These are phyloP conservation scores for Aspergillaceae sp. DNA, from an alignment of 2,329 filamentous ascomycete species.

Conservation along the genomic window DNA sequence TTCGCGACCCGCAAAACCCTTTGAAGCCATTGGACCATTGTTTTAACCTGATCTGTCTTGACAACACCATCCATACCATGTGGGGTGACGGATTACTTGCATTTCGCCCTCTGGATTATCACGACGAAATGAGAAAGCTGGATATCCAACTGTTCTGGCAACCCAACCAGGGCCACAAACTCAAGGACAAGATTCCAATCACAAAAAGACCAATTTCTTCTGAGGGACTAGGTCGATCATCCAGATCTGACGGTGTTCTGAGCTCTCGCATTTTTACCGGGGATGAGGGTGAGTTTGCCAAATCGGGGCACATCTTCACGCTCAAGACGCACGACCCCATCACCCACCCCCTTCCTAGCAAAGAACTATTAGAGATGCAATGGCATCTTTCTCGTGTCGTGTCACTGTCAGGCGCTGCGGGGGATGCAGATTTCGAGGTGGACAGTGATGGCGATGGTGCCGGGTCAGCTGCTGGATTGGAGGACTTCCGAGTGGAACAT, in stretches of 20 bases:
- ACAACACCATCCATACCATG: neutral
- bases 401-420: neutral
- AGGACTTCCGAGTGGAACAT: too few species aligned
- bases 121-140: neutral
- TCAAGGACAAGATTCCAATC: too few species aligned
- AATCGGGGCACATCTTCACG: neutral
- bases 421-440: neutral
- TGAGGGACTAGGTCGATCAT: neutral
- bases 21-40: neutral
- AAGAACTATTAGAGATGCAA: conserved; percentile 1
- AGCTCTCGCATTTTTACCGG: too few species aligned
- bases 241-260: too few species aligned
- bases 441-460: neutral
- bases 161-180: too few species aligned
- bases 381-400: conserved; percentile 1
- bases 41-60: neutral
- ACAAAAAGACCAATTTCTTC: neutral
- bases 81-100: neutral
- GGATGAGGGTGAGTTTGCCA: neutral
- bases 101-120: neutral
- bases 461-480: neutral
- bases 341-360: conserved; percentile 3
- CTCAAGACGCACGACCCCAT: conserved; percentile 1
- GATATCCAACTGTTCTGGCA: too few species aligned
- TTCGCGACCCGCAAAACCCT: neutral